Evolutionary conservation across 805 yeast genomes (phyloP).

Genomic region (Groenewaldozyma salmanticensis): DNA sequence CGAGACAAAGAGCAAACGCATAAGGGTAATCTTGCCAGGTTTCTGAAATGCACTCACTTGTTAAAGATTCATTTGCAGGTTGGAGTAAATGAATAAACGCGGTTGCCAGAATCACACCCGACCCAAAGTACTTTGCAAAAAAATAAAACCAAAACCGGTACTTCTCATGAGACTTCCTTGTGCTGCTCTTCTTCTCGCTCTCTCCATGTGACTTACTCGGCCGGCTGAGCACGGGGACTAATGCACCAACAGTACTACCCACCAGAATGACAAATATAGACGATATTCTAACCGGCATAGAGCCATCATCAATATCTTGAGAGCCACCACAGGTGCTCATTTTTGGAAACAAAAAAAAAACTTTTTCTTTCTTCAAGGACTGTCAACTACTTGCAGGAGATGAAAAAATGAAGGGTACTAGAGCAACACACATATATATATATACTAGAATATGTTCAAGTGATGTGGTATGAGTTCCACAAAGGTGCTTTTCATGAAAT

Average conservation of each 20-base stretch:
- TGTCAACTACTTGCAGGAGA: too few species aligned
- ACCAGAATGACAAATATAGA: constrained; percentile 50
- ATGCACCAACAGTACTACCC: constrained; percentile 38
- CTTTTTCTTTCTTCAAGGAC: too few species aligned
- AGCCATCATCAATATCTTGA: constrained; percentile 23
- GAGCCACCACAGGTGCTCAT: background rate
- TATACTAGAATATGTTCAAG: too few species aligned
- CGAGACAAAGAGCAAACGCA: constrained; percentile 46
- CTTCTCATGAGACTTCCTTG: constrained; percentile 11
- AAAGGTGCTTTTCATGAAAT: too few species aligned
- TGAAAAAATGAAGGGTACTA: too few species aligned
- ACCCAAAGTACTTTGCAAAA: constrained; percentile 45
- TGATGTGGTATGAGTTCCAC: too few species aligned
- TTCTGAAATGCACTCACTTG: constrained; percentile 13
- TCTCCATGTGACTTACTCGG: background rate
- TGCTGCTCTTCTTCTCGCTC: background rate
- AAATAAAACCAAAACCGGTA: constrained; percentile 26
- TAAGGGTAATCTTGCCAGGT: constrained; percentile 45
- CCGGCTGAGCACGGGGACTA: constrained; percentile 30
- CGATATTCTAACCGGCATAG: constrained; percentile 40
- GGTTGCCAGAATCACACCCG: constrained; percentile 72
- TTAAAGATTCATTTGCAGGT: constrained; percentile 26
- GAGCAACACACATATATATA: too few species aligned
- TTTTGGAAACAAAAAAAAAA: too few species aligned
- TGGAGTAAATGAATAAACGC: constrained; percentile 58